phyloP scores from a whole-genome alignment of 345 rosid genomes.

The Sonneratia caseolaris region DNA sequence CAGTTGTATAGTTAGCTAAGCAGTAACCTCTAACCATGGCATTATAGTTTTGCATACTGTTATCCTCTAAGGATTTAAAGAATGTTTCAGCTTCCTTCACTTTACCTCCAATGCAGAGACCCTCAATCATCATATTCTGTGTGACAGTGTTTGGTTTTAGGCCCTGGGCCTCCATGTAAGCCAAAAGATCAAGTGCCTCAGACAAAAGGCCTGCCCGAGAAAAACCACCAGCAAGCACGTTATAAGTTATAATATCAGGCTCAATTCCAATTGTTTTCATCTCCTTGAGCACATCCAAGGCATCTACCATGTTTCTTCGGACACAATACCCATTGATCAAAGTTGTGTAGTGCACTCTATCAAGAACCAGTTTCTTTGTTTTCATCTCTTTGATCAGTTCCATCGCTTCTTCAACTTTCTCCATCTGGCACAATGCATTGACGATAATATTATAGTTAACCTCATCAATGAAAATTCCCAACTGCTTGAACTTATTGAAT shows the following conservation, averaged over 20 bases:
- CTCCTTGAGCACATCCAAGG: constrained; percentile 36
- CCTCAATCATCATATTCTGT: constrained; percentile 52
- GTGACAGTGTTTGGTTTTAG: constrained; percentile 35
- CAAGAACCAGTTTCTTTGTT: constrained; percentile 31
- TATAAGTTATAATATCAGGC: constrained; percentile 48
- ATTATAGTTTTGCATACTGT: constrained; percentile 29
- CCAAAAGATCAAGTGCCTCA: constrained; percentile 24
- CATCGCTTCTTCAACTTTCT: constrained; percentile 45
- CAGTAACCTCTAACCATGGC: constrained; percentile 61
- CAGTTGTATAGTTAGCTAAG: constrained; percentile 25
- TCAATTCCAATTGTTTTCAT: constrained; percentile 37
- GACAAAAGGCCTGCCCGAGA: constrained; percentile 39
- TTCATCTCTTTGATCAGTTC: constrained; percentile 51
- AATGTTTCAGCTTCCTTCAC: constrained; percentile 55
- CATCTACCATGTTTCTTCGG: constrained; percentile 33
- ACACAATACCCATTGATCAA: constrained; percentile 53
- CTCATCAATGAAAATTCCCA: constrained; percentile 42
- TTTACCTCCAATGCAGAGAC: constrained; percentile 53
- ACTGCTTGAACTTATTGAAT: constrained; percentile 29
- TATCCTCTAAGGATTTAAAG: constrained; percentile 23
- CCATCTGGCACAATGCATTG: constrained; percentile 52
- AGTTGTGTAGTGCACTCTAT: constrained; percentile 62
- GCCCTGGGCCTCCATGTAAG: constrained; percentile 30
- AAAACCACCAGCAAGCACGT: constrained; percentile 43
- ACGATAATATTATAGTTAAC: constrained; percentile 44